Percentiles rank a stretch among this genome's conserved stretches.
These are phyloP conservation scores for Agaricus subrufescens DNA, from an alignment of 768 basidiomycete genomes.

Conservation along the genomic window DNA sequence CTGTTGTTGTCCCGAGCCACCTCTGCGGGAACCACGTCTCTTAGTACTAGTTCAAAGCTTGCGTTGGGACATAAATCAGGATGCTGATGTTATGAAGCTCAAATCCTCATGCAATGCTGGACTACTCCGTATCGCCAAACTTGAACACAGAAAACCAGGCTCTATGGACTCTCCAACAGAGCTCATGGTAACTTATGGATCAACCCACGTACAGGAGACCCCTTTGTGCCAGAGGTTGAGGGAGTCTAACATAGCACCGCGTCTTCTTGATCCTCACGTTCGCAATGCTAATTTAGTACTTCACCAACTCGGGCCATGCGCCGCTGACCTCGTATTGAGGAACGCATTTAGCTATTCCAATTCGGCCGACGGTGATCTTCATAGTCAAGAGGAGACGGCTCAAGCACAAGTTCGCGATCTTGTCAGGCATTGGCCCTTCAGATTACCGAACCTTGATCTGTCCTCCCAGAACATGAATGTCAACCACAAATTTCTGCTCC, in stretches of 20 bases:
- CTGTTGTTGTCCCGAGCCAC: constrained; percentile 34
- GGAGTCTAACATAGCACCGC: constrained; percentile 34
- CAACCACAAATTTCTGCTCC: constrained; percentile 57
- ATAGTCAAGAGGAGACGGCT: constrained; percentile 28
- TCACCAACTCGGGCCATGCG: constrained; percentile 60
- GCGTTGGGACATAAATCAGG: constrained; percentile 22
- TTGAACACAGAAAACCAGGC: constrained; percentile 25
- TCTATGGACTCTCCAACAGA: constrained; percentile 41
- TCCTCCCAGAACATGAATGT: constrained; percentile 61
- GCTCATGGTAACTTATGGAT: constrained; percentile 15
- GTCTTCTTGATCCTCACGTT: constrained; percentile 36
- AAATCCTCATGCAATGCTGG: constrained; percentile 35
- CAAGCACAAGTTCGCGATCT: constrained; percentile 29
- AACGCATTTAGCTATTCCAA: constrained; percentile 41
- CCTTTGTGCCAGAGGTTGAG: constrained; percentile 23
- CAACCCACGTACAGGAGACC: background rate
- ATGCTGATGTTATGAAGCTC: constrained; percentile 31
- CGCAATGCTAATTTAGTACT: constrained; percentile 40
- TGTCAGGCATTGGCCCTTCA: constrained; percentile 58
- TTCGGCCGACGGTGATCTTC: constrained; percentile 13
- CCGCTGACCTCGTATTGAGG: constrained; percentile 68
- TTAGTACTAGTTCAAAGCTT: constrained; percentile 20
- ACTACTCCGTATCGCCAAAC: constrained; percentile 30
- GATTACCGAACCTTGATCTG: constrained; percentile 57
- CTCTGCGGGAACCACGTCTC: constrained; percentile 35